Evolutionary conservation across 2,329 filamentous ascomycete genomes (phyloP), one percentile per base, ranked within the genome.

Genomic region (Dendryphion nanum): DNA sequence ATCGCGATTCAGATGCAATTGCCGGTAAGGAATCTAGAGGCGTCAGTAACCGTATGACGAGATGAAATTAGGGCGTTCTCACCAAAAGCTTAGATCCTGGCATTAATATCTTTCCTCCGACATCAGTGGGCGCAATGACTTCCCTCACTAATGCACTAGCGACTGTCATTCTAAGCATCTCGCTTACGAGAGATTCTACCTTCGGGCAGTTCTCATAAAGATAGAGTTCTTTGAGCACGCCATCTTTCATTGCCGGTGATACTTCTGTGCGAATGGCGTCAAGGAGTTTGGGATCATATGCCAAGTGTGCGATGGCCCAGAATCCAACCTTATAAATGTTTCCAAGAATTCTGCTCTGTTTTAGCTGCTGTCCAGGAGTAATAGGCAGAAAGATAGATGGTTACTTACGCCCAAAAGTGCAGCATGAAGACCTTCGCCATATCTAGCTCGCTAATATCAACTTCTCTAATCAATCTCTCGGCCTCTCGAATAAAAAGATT

Each of bases 271-370:
- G 45, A 12, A 51, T 38, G 18, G 12, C 2, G 6, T 35, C 28
- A 12, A 51, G 29, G 3, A 51, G 38, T n/a, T 23, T 18, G 12
- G 41, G 35, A n/a, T 45, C 14, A n/a, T 46, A 18, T 8, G 34
- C 28, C 2, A 51, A 19, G 34, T 51, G 30, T 3, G 44, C 32
- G 3, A 42, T 19, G 5, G 41, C 15, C 48, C 48, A 51, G 30
- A 51, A 51, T 7, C 38, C 30, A 12, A 50, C 7, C 18, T 50
- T 50, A 38, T 51, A 50, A 2, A 41, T n/a, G 33, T 51, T 51
- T 35, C 43, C 44, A 18, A 43, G n/a, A 6, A 16, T 15, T 8
- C 29, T 30, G 29, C 15, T 13, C 16, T 3, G 29, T 8, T 13
- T 30, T 16, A 30, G 29, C 44, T 30, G n/a, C 10, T 26, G 23